Percentiles rank a stretch among this genome's conserved stretches.
Conservation (phyloP, 306 rosid genomes). For the Luffa acutangula region DNA sequence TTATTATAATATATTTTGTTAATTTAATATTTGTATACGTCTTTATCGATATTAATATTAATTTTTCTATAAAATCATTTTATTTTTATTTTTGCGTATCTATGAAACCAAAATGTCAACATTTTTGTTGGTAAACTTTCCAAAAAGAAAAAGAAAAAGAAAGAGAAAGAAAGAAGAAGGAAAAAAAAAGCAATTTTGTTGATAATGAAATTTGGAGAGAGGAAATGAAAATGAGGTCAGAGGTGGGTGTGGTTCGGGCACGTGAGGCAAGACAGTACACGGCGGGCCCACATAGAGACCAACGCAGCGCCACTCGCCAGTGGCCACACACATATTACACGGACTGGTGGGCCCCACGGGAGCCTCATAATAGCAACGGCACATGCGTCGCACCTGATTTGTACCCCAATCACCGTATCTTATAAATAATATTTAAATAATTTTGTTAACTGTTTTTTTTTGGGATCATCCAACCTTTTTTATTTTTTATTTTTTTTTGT, state of each 20-base stretch:
- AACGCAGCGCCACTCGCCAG: background rate
- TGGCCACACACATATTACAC: background rate
- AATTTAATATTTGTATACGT: no score
- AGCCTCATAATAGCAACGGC: background rate
- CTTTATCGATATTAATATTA: background rate
- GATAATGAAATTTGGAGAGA: background rate
- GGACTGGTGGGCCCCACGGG: background rate
- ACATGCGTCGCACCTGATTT: slow-evolving; percentile 2
- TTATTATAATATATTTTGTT: no score
- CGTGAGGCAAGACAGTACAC: background rate
- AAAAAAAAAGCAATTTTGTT: background rate
- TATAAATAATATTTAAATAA: background rate
- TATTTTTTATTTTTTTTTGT: background rate
- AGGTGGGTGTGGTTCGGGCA: background rate
- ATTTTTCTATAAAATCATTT: no score
- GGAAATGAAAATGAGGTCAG: background rate
- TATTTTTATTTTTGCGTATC: background rate
- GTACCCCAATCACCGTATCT: background rate
- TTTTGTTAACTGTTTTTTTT: background rate
- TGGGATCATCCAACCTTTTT: background rate
- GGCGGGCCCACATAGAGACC: background rate
- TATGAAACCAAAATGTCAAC: background rate
- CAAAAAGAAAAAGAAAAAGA: no score
- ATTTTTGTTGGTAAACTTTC: background rate
- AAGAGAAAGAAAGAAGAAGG: no score